A percentile compares a stretch with the other conserved stretches of the same genome.
phyloP scores from a whole-genome alignment of 257 asterid genomes.

The Nemophila menziesii region DNA sequence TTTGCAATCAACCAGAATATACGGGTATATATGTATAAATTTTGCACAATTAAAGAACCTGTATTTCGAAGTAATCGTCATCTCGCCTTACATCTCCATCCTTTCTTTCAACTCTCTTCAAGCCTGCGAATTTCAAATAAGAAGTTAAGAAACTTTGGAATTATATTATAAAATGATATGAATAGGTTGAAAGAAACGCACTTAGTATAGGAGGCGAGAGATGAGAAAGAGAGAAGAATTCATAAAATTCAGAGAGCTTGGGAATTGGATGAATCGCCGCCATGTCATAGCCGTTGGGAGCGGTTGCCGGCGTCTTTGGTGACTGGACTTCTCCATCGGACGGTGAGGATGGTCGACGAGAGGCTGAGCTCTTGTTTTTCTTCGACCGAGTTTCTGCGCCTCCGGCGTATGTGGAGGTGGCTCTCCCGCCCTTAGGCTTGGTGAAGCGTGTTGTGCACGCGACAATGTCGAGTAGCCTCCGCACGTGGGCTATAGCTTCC shows the following conservation, averaged over 20 bases:
- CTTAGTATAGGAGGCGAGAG: conserved; percentile 76
- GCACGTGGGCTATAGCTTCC: conserved; percentile 68
- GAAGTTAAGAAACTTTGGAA: neutral
- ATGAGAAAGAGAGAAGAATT: conserved; percentile 79
- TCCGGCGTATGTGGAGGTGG: conserved; percentile 8
- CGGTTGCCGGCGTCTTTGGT: conserved; percentile 34
- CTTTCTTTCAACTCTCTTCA: conserved; percentile 46
- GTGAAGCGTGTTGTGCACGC: conserved; percentile 95
- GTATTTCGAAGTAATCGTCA: conserved; percentile 80
- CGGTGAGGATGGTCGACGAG: conserved; percentile 24
- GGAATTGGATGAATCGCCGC: conserved; percentile 95
- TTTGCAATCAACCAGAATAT: neutral
- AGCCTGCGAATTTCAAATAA: conserved; percentile 28
- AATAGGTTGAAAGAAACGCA: conserved; percentile 21
- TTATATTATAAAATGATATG: neutral
- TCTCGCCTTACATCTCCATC: conserved; percentile 45
- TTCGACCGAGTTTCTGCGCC: conserved; percentile 33
- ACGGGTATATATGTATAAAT: neutral
- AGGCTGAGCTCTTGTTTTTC: conserved; percentile 34
- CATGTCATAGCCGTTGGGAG: conserved; percentile 65
- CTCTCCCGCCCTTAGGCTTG: conserved; percentile 43
- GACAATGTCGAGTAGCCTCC: conserved; percentile 82
- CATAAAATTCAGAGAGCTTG: conserved; percentile 94
- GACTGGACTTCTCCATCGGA: conserved; percentile 38
- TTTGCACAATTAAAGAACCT: conserved; percentile 30